Base-by-base conservation (phyloP, 176 grass and related monocot genomes). In the Musa beccarii region DNA sequence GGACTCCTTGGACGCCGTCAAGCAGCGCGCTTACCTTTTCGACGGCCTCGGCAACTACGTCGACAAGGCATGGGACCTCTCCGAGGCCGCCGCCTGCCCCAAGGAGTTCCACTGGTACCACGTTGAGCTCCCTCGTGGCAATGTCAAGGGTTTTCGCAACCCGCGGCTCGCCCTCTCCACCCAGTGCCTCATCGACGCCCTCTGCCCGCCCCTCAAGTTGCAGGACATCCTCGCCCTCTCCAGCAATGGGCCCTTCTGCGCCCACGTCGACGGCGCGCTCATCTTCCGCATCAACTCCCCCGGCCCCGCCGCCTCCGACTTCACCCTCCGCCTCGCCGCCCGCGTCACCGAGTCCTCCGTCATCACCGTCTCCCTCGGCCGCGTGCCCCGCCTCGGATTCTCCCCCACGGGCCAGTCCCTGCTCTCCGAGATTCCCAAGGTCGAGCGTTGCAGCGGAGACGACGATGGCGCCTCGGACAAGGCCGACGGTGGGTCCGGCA, bases 161-260 rank as follows among this genome's bases (percentile, higher is more conserved):
- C 81, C 80, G 17, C 89, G 88, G 70, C 89, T 89, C 25, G 84
- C 91, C 3, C 81, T 86, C 68, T 85, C 92, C 80, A 87, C 93
- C 64, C 93, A 92, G 86, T 84, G 78, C 67, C 73, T 96, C 50
- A 92, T 96, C 59, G 85, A 92, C 72, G 79, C 89, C 52, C 93
- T 96, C 3, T 96, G 81, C 66, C 93, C 93, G 43, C 93, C 93
- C 21, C 82, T 96, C 64, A 96, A 91, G 55, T 89, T 96, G 50
- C 87, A 96, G 75, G 93, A 96, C 76, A 96, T 96, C 76, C 89
- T 96, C 50, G 87, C 87, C 49, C 81, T 96, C 57, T 89, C 87
- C 26, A 81, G 84, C 17, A 92, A 87, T 23, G 93, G 93, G 3
- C 93, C 93, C 20, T 89, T 92, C 79, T 90, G 87, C 83, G 83